Evolutionary conservation across 1,139 yeast genomes (phyloP), one percentile per base, ranked within the genome.

Genomic region (Hemisphaericaspora xylanilytica): DNA sequence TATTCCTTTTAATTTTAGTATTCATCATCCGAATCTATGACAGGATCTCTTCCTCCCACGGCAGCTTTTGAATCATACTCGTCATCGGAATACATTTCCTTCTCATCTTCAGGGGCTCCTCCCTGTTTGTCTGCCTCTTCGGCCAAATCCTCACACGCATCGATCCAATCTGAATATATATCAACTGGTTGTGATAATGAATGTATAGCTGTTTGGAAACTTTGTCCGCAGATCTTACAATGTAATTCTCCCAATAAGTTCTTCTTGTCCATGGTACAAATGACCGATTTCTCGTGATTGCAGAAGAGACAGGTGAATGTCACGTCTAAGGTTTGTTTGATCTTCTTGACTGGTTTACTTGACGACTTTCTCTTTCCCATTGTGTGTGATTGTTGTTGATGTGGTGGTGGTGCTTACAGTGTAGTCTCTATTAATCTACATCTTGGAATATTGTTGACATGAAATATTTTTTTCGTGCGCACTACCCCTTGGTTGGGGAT

Each of bases 91-190:
- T 66, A 65, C 25, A 60, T 70, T 14, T 61, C 70, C n/a, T 32
- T 41, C 3, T 45, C 48, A 11, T 47, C 55, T 17, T 44, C 51
- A 9, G 41, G 47, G 8, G 26, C 46, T 18, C 45, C 58, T 1
- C 58, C 62, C n/a, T 51, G 53, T 20, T 54, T 60, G 11, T 58
- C 66, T 1, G 67, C 69, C 43, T 85, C 86, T 46, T 81, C 81
- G 31, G 94, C 95, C 44, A 92, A 94, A 38, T 94, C 96, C 55
- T 92, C 98, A 58, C 96, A 92, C 1, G 97, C 98, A 67, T 92
- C 98, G 42, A 89, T 89, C 98, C 98, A 92, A 58, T 90, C 98
- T 37, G 96, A 85, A 59, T 92, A 92, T 17, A 92, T 87, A 61
- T 92, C 98, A 30, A 92, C 90, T 0, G 98, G 96, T 45, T 84